Conservation (phyloP, 345 rosid genomes). For the Capsella bursapastoris region DNA sequence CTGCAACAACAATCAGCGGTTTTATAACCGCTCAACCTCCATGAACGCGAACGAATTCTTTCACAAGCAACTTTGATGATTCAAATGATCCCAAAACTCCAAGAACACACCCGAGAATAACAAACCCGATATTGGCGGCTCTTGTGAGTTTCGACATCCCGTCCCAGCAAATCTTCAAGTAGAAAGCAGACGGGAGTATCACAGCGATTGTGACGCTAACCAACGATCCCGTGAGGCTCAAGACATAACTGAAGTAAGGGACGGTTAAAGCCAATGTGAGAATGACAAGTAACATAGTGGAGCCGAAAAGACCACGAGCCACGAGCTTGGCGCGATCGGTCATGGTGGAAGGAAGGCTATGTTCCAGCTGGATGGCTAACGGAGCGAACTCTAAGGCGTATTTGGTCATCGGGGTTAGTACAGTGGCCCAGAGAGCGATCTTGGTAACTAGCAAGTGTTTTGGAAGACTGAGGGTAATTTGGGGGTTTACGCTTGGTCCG, state of each 20-base stretch:
- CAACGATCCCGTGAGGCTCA: conserved; percentile 74
- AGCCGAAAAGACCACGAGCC: conserved; percentile 60
- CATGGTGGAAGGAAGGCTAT: conserved; percentile 55
- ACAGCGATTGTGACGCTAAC: conserved; percentile 60
- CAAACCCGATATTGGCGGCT: conserved; percentile 50
- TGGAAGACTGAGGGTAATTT: conserved; percentile 78
- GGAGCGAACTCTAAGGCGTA: conserved; percentile 81
- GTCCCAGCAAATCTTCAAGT: conserved; percentile 63
- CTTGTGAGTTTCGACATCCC: conserved; percentile 46
- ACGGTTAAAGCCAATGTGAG: conserved; percentile 61
- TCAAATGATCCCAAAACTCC: conserved; percentile 58
- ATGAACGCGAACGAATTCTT: conserved; percentile 15
- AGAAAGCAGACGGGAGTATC: conserved; percentile 65
- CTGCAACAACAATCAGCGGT: conserved; percentile 17
- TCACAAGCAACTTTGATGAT: conserved; percentile 30
- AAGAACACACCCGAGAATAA: conserved; percentile 58
- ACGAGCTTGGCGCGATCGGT: conserved; percentile 46
- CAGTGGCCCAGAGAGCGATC: conserved; percentile 80
- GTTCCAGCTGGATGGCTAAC: conserved; percentile 73
- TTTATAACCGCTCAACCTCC: background rate
- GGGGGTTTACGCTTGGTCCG: conserved; percentile 63
- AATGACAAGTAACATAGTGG: conserved; percentile 55
- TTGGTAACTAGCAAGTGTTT: conserved; percentile 59
- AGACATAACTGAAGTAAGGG: conserved; percentile 72
- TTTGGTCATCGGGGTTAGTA: conserved; percentile 78